These are phyloP conservation scores for Panicum hallii DNA, from an alignment of 202 grass and related monocot species.

Conservation along the genomic window DNA sequence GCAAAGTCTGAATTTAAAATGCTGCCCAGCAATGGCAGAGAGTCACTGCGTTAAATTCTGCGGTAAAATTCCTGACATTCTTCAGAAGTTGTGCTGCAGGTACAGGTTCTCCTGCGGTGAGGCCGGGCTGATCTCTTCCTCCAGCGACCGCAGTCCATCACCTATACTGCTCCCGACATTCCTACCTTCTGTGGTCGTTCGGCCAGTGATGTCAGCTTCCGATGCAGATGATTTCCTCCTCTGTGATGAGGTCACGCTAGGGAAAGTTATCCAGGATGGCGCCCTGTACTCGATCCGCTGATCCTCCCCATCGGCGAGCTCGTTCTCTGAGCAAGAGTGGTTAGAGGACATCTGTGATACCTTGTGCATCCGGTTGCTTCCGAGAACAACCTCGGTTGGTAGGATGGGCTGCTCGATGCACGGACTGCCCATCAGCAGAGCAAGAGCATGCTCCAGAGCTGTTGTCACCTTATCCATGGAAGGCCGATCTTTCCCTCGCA, in stretches of 20 bases:
- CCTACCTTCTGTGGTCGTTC: slow-evolving; percentile 73
- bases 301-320: slow-evolving; percentile 75
- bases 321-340: slow-evolving; percentile 93
- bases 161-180: slow-evolving; percentile 61
- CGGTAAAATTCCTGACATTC: slow-evolving; percentile 21
- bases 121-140: slow-evolving; percentile 91
- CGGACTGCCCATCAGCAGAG: slow-evolving; percentile 90
- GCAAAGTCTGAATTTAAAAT: slow-evolving; percentile 31
- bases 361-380: slow-evolving; percentile 93
- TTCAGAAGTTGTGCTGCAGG: slow-evolving; percentile 97
- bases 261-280: slow-evolving; percentile 98
- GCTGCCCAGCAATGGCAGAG: slow-evolving; percentile 5
- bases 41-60: slow-evolving; percentile 13
- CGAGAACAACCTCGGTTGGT: slow-evolving; percentile 93
- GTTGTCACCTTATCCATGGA: slow-evolving; percentile 99
- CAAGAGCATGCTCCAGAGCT: slow-evolving; percentile 86
- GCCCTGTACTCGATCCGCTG: slow-evolving; percentile 83
- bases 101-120: slow-evolving; percentile 92
- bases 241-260: slow-evolving; percentile 94
- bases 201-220: slow-evolving; percentile 74
- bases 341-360: slow-evolving; percentile 91
- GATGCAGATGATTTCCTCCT: slow-evolving; percentile 97
- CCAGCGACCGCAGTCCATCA: slow-evolving; percentile 82
- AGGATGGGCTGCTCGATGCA: slow-evolving; percentile 91
- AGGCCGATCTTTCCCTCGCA: slow-evolving; percentile 91